Evolutionary conservation across 441 rosid species (phyloP).

Genomic region (Pelargonium citronellum): DNA sequence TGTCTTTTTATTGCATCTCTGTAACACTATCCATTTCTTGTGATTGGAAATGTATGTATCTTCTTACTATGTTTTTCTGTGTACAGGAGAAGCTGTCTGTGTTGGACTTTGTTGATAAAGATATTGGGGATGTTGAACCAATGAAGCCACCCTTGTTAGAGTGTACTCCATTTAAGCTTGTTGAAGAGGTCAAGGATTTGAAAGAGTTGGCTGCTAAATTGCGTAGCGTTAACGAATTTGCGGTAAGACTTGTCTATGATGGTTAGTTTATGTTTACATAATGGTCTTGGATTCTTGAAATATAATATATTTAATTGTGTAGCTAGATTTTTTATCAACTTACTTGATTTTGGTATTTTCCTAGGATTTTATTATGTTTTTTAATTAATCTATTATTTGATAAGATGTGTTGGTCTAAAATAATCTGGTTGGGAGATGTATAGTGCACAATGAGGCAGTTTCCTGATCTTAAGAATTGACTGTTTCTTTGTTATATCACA

Average conservation of each 20-base stretch:
- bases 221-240: constrained; percentile 57
- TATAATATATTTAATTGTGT: not conserved
- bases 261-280: not conserved
- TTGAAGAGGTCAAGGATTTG: constrained; percentile 71
- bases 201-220: constrained; percentile 66
- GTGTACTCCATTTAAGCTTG: constrained; percentile 57
- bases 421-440: not conserved
- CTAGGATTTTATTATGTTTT: not conserved
- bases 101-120: constrained; percentile 62
- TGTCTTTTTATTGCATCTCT: not conserved
- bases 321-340: not conserved
- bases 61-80: constrained; percentile 15
- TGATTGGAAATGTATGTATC: constrained; percentile 11
- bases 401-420: not conserved
- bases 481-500: not conserved
- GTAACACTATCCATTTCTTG: constrained; percentile 9
- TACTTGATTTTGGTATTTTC: not conserved
- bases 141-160: constrained; percentile 42
- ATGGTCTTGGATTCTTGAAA: not conserved
- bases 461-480: not conserved
- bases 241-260: constrained; percentile 41
- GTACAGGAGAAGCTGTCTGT: constrained; percentile 64
- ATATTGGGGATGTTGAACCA: constrained; percentile 34
- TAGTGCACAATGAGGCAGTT: not conserved
- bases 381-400: not conserved